A percentile compares a stretch with the other conserved stretches of the same genome.
phyloP scores from a whole-genome alignment of 1,284 basidiomycete species.

The Cystobasidium sp. region DNA sequence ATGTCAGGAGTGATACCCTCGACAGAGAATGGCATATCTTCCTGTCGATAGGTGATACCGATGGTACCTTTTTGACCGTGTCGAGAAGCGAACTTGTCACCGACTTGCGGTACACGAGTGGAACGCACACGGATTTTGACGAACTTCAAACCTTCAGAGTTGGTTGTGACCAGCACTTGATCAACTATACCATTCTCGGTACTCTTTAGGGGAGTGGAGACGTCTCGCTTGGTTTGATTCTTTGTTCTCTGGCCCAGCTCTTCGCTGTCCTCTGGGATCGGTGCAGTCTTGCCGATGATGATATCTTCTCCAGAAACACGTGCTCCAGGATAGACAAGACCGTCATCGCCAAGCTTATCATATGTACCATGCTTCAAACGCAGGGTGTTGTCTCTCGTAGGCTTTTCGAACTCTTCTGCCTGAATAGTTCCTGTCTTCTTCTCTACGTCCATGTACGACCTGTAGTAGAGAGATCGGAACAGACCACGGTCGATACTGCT shows the following conservation, averaged over 20 bases:
- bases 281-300: slow-evolving; percentile 98
- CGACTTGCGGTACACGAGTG: slow-evolving; percentile 93
- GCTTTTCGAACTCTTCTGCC: slow-evolving; percentile 96
- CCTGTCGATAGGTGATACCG: slow-evolving; percentile 97
- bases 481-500: slow-evolving; percentile 96
- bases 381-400: slow-evolving; percentile 87
- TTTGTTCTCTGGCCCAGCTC: slow-evolving; percentile 94
- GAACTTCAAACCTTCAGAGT: slow-evolving; percentile 94
- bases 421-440: slow-evolving; percentile 93
- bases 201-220: slow-evolving; percentile 95
- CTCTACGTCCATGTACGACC: slow-evolving; percentile 95
- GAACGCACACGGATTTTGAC: slow-evolving; percentile 97
- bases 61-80: slow-evolving; percentile 99
- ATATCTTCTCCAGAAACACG: slow-evolving; percentile 97
- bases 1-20: slow-evolving; percentile 96
- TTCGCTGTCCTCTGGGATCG: slow-evolving; percentile 93
- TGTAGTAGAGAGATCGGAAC: slow-evolving; percentile 98
- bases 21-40: slow-evolving; percentile 98
- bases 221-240: slow-evolving; percentile 87
- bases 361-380: slow-evolving; percentile 98
- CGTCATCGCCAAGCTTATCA: slow-evolving; percentile 96
- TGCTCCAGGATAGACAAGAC: slow-evolving; percentile 91
- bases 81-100: slow-evolving; percentile 99
- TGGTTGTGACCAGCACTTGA: slow-evolving; percentile 95
- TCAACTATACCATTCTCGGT: slow-evolving; percentile 98